phyloP scores from a whole-genome alignment of 2,329 filamentous ascomycete species.

The Botryotinia calthae region DNA sequence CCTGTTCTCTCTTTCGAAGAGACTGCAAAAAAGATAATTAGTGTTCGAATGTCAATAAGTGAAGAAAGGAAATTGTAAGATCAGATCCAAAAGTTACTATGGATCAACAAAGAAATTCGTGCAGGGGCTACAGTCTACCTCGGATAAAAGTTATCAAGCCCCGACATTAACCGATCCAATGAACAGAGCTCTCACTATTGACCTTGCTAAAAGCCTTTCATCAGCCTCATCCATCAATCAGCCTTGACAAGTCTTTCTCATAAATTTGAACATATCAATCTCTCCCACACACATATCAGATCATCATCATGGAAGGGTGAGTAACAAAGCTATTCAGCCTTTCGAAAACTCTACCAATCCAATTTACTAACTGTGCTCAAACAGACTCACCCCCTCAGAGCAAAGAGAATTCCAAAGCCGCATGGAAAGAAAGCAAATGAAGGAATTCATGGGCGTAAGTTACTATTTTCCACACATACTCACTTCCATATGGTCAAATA shows the following conservation, averaged over 20 bases:
- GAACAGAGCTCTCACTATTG: neutral
- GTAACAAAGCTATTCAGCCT: conserved; percentile 9
- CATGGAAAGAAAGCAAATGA: conserved; percentile 98
- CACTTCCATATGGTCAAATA: neutral
- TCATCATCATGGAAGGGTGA: conserved; percentile 37
- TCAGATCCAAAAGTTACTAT: neutral
- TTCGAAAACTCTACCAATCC: neutral
- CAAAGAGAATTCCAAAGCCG: conserved; percentile 90
- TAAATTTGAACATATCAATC: neutral
- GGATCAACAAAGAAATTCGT: neutral
- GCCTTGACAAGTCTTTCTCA: conserved; percentile 12
- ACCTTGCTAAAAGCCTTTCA: conserved; percentile 16
- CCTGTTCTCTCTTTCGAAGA: neutral
- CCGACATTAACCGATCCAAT: conserved; percentile 11
- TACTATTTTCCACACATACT: neutral
- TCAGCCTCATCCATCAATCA: conserved; percentile 23
- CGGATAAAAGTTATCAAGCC: conserved; percentile 6
- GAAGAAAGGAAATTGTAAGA: neutral
- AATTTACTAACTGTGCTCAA: conserved; percentile 22
- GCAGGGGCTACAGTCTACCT: neutral
- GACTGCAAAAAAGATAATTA: neutral
- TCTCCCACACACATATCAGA: neutral
- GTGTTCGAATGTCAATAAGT: neutral
- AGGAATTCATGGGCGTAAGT: conserved; percentile 96
- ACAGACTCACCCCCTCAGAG: conserved; percentile 53